phyloP scores from a whole-genome alignment of 2,329 filamentous ascomycete genomes.

The Beauveria asiatica region DNA sequence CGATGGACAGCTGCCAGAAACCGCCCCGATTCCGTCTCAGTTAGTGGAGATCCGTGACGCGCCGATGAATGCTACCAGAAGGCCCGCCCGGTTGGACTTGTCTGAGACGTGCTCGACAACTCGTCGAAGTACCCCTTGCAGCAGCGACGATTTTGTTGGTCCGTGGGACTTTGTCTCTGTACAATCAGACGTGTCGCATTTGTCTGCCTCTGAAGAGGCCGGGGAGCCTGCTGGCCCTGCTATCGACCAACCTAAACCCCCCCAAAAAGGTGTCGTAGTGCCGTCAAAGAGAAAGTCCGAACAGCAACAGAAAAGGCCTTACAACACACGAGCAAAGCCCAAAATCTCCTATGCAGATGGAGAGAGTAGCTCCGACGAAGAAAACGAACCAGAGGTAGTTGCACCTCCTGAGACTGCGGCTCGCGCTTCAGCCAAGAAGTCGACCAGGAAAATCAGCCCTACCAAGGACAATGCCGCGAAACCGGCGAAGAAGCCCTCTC shows the following conservation, averaged over 20 bases:
- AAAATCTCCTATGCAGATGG: background rate
- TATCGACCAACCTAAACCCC: background rate
- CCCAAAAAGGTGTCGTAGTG: background rate
- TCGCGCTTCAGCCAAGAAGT: background rate
- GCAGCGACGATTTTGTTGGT: background rate
- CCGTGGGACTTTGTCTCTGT: background rate
- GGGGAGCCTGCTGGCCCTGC: background rate
- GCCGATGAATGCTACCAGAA: background rate
- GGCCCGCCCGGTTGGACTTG: conserved; percentile 20
- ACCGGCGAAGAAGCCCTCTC: background rate
- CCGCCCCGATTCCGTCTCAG: conserved; percentile 19
- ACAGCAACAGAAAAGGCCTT: background rate
- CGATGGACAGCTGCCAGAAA: conserved; percentile 22
- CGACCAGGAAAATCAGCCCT: background rate
- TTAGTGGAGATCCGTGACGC: background rate
- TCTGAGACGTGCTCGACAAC: conserved; percentile 28
- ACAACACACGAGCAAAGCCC: background rate
- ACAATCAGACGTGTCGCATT: background rate
- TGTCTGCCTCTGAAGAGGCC: background rate
- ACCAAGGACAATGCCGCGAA: background rate
- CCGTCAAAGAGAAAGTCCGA: background rate
- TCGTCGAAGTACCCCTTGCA: conserved; percentile 17
- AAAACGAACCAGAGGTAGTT: background rate
- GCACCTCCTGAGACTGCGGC: background rate
- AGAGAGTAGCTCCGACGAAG: background rate